A percentile compares a stretch with the other conserved stretches of the same genome.
Conservation (phyloP, 73 alveolate species). For the Blepharisma japonicum region DNA sequence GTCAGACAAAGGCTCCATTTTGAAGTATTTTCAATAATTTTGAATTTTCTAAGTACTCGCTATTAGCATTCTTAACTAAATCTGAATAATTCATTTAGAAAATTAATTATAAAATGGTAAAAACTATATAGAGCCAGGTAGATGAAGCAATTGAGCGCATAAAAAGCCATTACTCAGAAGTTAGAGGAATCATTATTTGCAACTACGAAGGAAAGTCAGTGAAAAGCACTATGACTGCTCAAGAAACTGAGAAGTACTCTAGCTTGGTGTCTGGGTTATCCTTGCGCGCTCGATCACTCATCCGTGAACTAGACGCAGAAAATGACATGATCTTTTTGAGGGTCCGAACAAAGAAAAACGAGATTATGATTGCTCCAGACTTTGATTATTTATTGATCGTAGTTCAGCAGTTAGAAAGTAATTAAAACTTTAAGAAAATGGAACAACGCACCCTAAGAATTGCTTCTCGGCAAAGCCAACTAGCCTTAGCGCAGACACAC, state of each 20-base stretch:
- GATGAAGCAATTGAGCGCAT: slow-evolving; percentile 55
- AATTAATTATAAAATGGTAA: not conserved
- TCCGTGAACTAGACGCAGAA: slow-evolving; percentile 74
- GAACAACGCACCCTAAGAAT: slow-evolving; percentile 35
- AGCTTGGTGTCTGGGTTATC: slow-evolving; percentile 62
- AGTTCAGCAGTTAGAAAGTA: slow-evolving; percentile 61
- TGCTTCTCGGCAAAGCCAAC: slow-evolving; percentile 58
- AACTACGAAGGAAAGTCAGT: slow-evolving; percentile 48
- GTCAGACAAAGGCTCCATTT: too few species aligned
- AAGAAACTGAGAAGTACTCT: slow-evolving; percentile 37
- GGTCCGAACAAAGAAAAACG: slow-evolving; percentile 91
- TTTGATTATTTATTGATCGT: slow-evolving; percentile 88
- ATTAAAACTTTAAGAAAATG: not conserved
- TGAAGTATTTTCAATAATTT: too few species aligned
- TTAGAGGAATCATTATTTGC: slow-evolving; percentile 51
- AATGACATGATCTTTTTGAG: slow-evolving; percentile 94
- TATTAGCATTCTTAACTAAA: too few species aligned
- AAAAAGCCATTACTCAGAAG: slow-evolving; percentile 47
- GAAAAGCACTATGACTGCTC: slow-evolving; percentile 41
- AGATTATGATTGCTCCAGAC: slow-evolving; percentile 96
- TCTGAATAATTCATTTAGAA: too few species aligned
- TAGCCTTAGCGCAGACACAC: slow-evolving; percentile 56
- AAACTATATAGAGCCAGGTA: not conserved
- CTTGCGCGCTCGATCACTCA: slow-evolving; percentile 75
- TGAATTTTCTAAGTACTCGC: too few species aligned